Base-by-base conservation (phyloP, 108 stramenopile genomes). In the Nannochloropsis oceanica region DNA sequence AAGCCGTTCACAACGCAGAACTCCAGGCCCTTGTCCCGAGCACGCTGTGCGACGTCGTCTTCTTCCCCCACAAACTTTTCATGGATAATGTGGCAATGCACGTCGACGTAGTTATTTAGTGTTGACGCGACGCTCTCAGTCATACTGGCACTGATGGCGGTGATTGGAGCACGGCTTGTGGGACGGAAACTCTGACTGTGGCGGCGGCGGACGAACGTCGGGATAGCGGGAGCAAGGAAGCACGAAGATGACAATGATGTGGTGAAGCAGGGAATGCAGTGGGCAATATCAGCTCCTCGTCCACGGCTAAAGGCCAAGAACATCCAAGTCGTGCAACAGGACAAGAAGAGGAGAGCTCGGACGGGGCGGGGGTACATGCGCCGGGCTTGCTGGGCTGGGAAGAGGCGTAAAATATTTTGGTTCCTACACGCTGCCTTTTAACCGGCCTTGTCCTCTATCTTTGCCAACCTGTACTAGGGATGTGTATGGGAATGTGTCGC, bases 1-100 rank as follows among this genome's bases (percentile, higher is more conserved):
- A 87, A 43, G 25, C 87, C 87, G 27, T 87, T 87, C 20, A 87
- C 87, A 9, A 87, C 84, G 43, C 81, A 81, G 84, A 79, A 84
- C 22, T 84, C 87, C 34, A 87, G 59, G 26, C 83, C 84, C 13
- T 73, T 42, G 1, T 27, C 34, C 22, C 18, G 12, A 14, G 84
- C 84, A 8, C 84, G 13, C 20, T 59, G n/a, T 26, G 87, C 84
- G n/a, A 84, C 84, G 13, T 14, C 27, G 43, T 43, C 87, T 50
- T 84, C 87, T 25, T 80, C 44, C 20, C 44, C 83, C 22, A 25
- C n/a, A 44, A 87, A 87, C 13, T 42, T 11, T 25, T 80, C 42
- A 83, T 87, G 87, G 59, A 84, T 84, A 14, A 87, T 24, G 42
- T 87, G 87, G 44, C 73, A 59, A 44, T 87, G 87, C 24, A 84